A percentile compares a stretch with the other conserved stretches of the same genome.
phyloP scores from a whole-genome alignment of 2,329 filamentous ascomycete genomes.

The Coniochaeta pulveracea region DNA sequence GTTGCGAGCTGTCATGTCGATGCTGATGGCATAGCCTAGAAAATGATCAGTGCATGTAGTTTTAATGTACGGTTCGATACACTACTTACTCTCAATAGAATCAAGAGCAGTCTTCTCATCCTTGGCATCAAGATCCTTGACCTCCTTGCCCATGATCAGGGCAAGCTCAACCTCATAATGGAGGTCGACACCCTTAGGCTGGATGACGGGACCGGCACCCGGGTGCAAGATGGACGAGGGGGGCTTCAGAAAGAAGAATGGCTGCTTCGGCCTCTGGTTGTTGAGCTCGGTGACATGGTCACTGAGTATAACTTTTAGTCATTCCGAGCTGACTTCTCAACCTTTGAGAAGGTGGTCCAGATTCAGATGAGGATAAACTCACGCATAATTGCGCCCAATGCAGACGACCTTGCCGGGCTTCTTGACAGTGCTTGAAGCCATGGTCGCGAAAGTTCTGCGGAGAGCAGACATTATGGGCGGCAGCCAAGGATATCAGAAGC shows the following conservation, averaged over 20 bases:
- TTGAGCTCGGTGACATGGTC: conserved; percentile 92
- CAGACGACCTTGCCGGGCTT: conserved; percentile 63
- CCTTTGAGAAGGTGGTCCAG: neutral
- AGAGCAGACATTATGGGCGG: conserved; percentile 8
- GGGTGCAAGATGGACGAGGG: conserved; percentile 75
- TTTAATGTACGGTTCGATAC: no score
- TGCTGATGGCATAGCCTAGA: conserved; percentile 73
- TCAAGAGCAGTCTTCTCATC: conserved; percentile 68
- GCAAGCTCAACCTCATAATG: conserved; percentile 96
- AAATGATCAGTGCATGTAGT: conserved; percentile 6
- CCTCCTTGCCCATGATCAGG: conserved; percentile 71
- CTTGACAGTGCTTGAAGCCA: conserved; percentile 19
- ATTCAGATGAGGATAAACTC: conserved; percentile 21
- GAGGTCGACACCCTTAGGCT: conserved; percentile 71
- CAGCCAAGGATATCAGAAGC: no score
- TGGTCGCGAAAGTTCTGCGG: conserved; percentile 20
- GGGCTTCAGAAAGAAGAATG: conserved; percentile 98
- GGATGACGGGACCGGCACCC: conserved; percentile 65
- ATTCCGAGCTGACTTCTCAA: neutral
- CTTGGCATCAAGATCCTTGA: conserved; percentile 64
- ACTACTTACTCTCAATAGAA: conserved; percentile 60
- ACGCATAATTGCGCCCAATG: conserved; percentile 93
- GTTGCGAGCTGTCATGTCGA: conserved; percentile 97
- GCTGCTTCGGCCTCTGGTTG: conserved; percentile 78
- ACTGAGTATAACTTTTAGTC: conserved; percentile 30